Evolutionary conservation across 2,329 filamentous ascomycete genomes (phyloP), one percentile per base, ranked within the genome.

Genomic region (Scortechinia acanthostroma): DNA sequence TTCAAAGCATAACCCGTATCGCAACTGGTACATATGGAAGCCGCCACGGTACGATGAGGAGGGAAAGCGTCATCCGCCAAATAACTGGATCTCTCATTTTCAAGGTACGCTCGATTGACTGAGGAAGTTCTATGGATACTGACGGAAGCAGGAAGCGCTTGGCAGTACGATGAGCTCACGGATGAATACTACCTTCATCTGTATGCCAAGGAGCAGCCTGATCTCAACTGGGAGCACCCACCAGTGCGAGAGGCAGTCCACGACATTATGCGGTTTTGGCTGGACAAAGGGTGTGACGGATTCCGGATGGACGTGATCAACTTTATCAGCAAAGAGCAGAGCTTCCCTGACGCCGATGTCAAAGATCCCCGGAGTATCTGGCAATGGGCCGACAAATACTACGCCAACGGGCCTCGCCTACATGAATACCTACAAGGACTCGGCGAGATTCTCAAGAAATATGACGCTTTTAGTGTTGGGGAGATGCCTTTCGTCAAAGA

Each of bases 161-260:
- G 74, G 74, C 67, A 68, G 14, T 76, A 66, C 57, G 74, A 77
- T 44, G 70, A 73, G 45, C 48, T 54, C 1, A 70, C 72, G 0
- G 59, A 69, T 28, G 69, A 77, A 48, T 78, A 77, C 48, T 78
- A 77, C 47, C 60, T 78, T 1, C 72, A 74, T 50, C 67, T 90
- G 1, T 91, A 86, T 56, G 76, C 77, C 1, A 69, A 75, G 0
- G 77, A 83, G 42, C 86, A 90, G 56, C 86, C 86, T 0, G 86
- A 91, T 51, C 67, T 91, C 16, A 90, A 90, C 56, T 90, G 86
- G 85, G 82, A 88, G 46, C 82, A 83, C 43, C 69, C 71, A 0
- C 73, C 76, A 2, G 80, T 84, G 4, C 75, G 83, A 4, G 67
- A 79, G 44, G 86, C 80, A 0, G 81, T 88, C 1, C 83, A 88